phyloP scores from a whole-genome alignment of 805 yeast genomes.

The Metschnikowia sp. region DNA sequence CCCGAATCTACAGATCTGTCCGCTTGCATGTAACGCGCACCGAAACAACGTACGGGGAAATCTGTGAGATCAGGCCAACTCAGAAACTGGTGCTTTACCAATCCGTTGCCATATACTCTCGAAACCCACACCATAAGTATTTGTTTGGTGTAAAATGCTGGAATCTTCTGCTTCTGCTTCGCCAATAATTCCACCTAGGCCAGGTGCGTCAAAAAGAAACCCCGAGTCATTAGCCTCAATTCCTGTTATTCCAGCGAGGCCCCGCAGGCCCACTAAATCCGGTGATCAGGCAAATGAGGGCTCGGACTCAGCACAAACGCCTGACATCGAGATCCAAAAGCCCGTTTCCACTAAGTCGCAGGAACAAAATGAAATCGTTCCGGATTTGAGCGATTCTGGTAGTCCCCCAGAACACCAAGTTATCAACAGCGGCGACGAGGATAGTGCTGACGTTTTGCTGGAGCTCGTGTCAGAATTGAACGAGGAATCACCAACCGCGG shows the following conservation, averaged over 20 bases:
- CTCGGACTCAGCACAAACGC: background rate
- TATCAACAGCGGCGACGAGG: background rate
- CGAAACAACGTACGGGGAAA: no score
- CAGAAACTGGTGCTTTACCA: no score
- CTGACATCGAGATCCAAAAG: no score
- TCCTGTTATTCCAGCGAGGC: conserved; percentile 6
- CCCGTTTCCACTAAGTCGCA: background rate
- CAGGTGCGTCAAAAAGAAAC: background rate
- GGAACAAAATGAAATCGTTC: background rate
- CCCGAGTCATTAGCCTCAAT: background rate
- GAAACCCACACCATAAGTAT: background rate
- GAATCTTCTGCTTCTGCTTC: background rate
- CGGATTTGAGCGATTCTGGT: no score
- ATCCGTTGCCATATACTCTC: background rate
- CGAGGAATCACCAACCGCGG: background rate
- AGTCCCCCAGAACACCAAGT: background rate
- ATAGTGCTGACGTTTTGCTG: conserved; percentile 5
- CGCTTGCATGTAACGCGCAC: no score
- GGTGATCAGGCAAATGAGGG: background rate
- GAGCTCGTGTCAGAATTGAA: conserved; percentile 3
- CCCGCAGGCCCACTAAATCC: background rate
- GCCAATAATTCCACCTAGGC: conserved; percentile 5
- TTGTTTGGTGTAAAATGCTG: background rate
- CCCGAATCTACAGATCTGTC: no score
- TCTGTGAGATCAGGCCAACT: no score